Conservation (phyloP, 225 moss, liverwort and hornwort species). For the Pseudisothecium myosuroides region DNA sequence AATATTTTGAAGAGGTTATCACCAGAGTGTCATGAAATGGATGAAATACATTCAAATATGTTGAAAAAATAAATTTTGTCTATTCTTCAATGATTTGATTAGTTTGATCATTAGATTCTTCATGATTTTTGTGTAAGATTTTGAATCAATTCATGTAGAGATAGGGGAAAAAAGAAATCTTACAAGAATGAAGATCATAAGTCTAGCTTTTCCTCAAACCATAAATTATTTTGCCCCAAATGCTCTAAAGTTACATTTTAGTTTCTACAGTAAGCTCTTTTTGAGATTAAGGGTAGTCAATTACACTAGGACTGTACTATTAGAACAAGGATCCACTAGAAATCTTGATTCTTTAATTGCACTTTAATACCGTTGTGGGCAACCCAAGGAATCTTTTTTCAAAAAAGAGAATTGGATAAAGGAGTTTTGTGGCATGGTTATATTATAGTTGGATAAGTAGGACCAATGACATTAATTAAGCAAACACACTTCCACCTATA, state of each 20-base stretch:
- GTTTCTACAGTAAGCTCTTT: no score
- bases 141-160: fast-evolving
- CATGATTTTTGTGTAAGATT: not conserved
- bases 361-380: not conserved
- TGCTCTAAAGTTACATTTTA: not conserved
- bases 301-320: not conserved
- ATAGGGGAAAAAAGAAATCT: not conserved
- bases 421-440: not conserved
- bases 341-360: not conserved
- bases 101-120: not conserved
- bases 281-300: fast-evolving
- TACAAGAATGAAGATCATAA: not conserved
- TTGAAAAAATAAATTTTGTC: not conserved
- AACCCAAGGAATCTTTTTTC: fast-evolving
- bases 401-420: not conserved
- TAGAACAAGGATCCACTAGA: fast-evolving
- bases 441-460: not conserved
- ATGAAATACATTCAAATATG: not conserved
- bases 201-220: not conserved
- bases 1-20: not conserved
- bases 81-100: not conserved
- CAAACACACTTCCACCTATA: not conserved
- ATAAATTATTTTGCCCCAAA: not conserved
- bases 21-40: fast-evolving
- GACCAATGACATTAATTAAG: not conserved